Evolutionary conservation across 306 rosid species (phyloP).

Genomic region (Medicago ruthenica): DNA sequence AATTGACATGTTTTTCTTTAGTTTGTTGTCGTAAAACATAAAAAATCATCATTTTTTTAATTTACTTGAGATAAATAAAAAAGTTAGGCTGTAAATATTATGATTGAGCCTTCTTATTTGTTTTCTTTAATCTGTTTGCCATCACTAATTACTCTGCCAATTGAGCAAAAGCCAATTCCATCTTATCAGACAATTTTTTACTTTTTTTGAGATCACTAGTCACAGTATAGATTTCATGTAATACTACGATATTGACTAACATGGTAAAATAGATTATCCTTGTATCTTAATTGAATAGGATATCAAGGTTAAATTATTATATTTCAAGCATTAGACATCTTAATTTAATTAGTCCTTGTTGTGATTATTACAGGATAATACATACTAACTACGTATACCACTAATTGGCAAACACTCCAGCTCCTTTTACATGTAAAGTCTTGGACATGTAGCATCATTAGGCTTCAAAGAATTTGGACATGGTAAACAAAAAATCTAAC

Average conservation of each 20-base stretch:
- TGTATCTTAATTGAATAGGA: not conserved
- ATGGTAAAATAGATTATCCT: conserved; percentile 14
- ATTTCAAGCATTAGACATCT: not conserved
- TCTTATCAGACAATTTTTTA: not conserved
- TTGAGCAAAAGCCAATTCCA: conserved; percentile 1
- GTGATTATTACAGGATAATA: not conserved
- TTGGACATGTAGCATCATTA: conserved; percentile 44
- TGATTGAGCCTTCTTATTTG: not conserved
- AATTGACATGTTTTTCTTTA: not conserved
- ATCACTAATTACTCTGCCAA: not conserved
- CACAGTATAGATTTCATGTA: conserved; percentile 8
- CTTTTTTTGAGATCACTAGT: conserved; percentile 6
- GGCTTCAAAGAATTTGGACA: conserved; percentile 20
- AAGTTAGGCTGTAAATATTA: not conserved
- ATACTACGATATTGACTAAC: conserved; percentile 10
- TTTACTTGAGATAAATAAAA: not conserved
- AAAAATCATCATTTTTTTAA: not conserved
- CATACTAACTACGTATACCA: not conserved
- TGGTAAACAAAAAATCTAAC: conserved; percentile 38
- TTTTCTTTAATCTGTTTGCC: not conserved
- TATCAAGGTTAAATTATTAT: not conserved
- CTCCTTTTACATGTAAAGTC: conserved; percentile 45
- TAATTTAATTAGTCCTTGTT: conserved; percentile 7
- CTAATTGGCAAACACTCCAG: conserved; percentile 14
- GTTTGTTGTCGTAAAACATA: not conserved